Conservation (phyloP, 768 basidiomycete genomes). For the Suillus paluster region DNA sequence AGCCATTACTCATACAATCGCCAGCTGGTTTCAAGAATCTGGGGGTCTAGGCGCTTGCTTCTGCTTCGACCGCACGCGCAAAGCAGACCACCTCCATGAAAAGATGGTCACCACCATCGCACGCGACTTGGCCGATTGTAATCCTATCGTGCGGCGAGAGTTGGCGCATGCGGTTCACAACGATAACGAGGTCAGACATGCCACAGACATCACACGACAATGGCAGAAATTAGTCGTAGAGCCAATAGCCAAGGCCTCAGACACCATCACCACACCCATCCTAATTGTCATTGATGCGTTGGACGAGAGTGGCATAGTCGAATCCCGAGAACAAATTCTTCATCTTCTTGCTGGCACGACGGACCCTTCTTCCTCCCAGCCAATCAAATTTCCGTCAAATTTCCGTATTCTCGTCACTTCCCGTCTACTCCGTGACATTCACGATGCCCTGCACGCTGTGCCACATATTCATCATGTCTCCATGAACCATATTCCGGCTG, state of each 20-base stretch:
- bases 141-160: slow-evolving; percentile 6
- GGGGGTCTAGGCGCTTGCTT: slow-evolving; percentile 37
- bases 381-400: not conserved
- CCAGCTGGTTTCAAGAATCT: slow-evolving; percentile 20
- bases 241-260: slow-evolving; percentile 18
- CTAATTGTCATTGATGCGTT: slow-evolving; percentile 42
- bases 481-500: not conserved
- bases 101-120: slow-evolving; percentile 39
- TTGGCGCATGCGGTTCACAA: slow-evolving; percentile 11
- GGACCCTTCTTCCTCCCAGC: not conserved
- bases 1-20: slow-evolving; percentile 40
- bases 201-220: slow-evolving; percentile 10
- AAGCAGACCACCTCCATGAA: slow-evolving; percentile 22
- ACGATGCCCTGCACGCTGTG: not conserved
- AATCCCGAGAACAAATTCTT: slow-evolving; percentile 24
- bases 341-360: slow-evolving; percentile 19
- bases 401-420: slow-evolving; percentile 29
- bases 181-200: slow-evolving; percentile 1
- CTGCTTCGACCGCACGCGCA: slow-evolving; percentile 31
- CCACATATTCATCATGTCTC: not conserved
- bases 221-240: slow-evolving; percentile 23
- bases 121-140: slow-evolving; percentile 28
- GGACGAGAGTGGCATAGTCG: slow-evolving; percentile 36
- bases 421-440: slow-evolving; percentile 33
- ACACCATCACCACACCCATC: slow-evolving; percentile 12